Evolutionary conservation across 129 eudicot genomes (phyloP).

Genomic region (Solidago caesia): DNA sequence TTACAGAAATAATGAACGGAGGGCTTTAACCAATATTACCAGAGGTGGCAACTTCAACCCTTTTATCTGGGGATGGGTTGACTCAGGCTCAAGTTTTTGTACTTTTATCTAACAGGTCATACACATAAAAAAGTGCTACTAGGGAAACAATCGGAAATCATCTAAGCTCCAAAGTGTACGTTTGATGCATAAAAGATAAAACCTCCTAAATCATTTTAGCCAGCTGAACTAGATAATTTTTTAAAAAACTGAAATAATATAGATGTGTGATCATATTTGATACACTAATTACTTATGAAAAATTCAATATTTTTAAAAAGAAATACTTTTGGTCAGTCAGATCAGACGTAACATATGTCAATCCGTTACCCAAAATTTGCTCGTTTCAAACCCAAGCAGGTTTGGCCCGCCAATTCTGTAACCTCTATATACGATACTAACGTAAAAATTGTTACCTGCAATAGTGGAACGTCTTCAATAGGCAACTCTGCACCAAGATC

Average conservation of each 20-base stretch:
- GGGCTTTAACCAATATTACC: not conserved
- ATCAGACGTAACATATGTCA: not conserved
- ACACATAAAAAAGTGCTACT: not conserved
- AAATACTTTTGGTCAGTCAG: not conserved
- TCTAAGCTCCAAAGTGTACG: not conserved
- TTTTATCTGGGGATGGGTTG: not conserved
- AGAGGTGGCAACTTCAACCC: not conserved
- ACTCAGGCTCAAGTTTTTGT: not conserved
- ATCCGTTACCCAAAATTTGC: not conserved
- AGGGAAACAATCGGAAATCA: not conserved
- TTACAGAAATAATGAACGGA: not conserved
- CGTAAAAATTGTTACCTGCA: slow-evolving; percentile 60
- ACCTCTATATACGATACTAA: not conserved
- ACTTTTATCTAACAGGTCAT: not conserved
- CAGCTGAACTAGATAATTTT: no score
- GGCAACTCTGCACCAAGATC: slow-evolving; percentile 99
- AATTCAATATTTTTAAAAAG: not conserved
- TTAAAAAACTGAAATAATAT: not conserved
- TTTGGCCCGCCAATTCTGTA: not conserved
- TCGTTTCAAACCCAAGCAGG: not conserved
- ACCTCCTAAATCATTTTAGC: not conserved
- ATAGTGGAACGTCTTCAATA: slow-evolving; percentile 93
- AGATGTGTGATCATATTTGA: not conserved
- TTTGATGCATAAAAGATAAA: not conserved
- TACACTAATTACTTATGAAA: not conserved